Percentiles rank a stretch among this genome's conserved stretches.
These are phyloP conservation scores for Fusarium floridanum DNA, from an alignment of 2,329 filamentous ascomycete species.

Conservation along the genomic window DNA sequence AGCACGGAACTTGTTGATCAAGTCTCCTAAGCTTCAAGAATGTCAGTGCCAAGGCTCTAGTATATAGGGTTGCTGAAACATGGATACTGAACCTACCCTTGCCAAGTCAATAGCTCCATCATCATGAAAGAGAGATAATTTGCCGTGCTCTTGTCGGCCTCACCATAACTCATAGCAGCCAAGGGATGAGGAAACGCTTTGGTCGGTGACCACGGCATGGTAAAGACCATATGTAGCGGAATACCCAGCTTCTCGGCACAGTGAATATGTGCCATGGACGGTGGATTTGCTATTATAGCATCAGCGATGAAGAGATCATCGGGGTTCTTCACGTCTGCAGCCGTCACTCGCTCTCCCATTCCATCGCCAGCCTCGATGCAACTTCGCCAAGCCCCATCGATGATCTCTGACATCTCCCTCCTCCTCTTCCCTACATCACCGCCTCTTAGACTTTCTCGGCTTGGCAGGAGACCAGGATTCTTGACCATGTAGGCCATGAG, in stretches of 20 bases:
- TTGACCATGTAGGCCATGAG: slow-evolving; percentile 59
- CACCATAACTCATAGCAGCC: slow-evolving; percentile 54
- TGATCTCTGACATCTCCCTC: slow-evolving; percentile 54
- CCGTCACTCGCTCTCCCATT: slow-evolving; percentile 45
- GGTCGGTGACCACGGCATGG: slow-evolving; percentile 81
- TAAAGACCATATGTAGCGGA: slow-evolving; percentile 65
- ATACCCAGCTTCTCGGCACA: slow-evolving; percentile 63
- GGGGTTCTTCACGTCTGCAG: slow-evolving; percentile 41
- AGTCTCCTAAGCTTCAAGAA: slow-evolving; percentile 67
- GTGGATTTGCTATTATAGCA: slow-evolving; percentile 67
- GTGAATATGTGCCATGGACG: slow-evolving; percentile 65
- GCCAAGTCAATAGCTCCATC: slow-evolving; percentile 81
- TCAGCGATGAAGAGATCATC: slow-evolving; percentile 64
- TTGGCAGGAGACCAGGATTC: slow-evolving; percentile 56
- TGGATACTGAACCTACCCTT: slow-evolving; percentile 60
- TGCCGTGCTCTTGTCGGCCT: slow-evolving; percentile 40
- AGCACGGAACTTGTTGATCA: slow-evolving; percentile 78
- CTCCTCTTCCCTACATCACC: slow-evolving; percentile 54
- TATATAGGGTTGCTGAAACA: neutral
- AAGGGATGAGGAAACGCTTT: slow-evolving; percentile 44
- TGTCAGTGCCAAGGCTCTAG: neutral
- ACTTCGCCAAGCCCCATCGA: slow-evolving; percentile 53
- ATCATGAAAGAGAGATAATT: slow-evolving; percentile 54
- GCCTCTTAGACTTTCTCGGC: slow-evolving; percentile 50
- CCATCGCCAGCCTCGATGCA: slow-evolving; percentile 55